A percentile compares a stretch with the other conserved stretches of the same genome.
Evolutionary conservation across 1,139 yeast species (phyloP).

Genomic region (Sugiyamaella paludigena): DNA sequence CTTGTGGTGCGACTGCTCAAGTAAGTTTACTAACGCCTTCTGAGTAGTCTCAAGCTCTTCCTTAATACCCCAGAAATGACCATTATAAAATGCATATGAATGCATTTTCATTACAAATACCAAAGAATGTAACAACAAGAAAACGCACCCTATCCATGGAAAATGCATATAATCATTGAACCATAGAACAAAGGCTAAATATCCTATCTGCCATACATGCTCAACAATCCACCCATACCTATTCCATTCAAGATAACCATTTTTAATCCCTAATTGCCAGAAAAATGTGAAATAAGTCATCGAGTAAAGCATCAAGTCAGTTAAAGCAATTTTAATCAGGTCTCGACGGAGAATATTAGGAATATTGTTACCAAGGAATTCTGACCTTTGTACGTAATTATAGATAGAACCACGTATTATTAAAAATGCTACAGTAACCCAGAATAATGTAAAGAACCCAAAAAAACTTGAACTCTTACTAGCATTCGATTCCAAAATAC

Average conservation of each 20-base stretch:
- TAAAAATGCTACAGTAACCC: slow-evolving; percentile 36
- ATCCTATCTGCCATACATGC: slow-evolving; percentile 52
- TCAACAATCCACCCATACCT: slow-evolving; percentile 60
- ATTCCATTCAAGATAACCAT: slow-evolving; percentile 53
- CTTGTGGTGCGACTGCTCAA: background rate
- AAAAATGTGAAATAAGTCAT: slow-evolving; percentile 54
- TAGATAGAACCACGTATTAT: slow-evolving; percentile 30
- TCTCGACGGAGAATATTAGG: slow-evolving; percentile 53
- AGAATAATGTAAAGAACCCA: slow-evolving; percentile 41
- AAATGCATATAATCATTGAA: slow-evolving; percentile 53
- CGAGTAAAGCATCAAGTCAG: slow-evolving; percentile 70
- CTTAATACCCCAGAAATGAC: slow-evolving; percentile 69
- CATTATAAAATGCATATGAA: slow-evolving; percentile 84
- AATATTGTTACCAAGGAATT: slow-evolving; percentile 48
- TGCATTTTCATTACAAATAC: slow-evolving; percentile 92
- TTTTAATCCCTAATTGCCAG: slow-evolving; percentile 52
- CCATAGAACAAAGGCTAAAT: slow-evolving; percentile 47
- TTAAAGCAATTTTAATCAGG: slow-evolving; percentile 58
- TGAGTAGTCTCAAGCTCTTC: slow-evolving; percentile 56
- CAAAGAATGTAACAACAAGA: slow-evolving; percentile 74
- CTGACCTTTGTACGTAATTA: slow-evolving; percentile 35
- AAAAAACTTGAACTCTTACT: slow-evolving; percentile 33
- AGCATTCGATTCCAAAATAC: slow-evolving; percentile 29
- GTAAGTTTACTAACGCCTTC: slow-evolving; percentile 10
- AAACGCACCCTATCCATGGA: slow-evolving; percentile 89